These are phyloP conservation scores for Spathaspora girioi DNA, from an alignment of 805 yeast species.

Conservation along the genomic window DNA sequence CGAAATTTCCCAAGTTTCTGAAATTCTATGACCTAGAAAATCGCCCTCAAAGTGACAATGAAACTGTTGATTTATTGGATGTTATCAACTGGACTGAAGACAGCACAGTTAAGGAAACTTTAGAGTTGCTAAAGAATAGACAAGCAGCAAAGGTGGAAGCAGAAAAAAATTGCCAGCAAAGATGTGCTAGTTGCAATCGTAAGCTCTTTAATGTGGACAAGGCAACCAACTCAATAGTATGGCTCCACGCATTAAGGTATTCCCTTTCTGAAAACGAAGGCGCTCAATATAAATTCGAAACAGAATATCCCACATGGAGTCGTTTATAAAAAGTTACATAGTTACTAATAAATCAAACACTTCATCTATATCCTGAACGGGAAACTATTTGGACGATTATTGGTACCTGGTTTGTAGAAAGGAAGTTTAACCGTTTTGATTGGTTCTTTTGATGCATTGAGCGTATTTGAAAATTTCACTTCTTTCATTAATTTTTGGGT, in stretches of 20 bases:
- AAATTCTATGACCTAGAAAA: slow-evolving; percentile 7
- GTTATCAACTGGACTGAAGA: slow-evolving; percentile 1
- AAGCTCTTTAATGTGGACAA: background rate
- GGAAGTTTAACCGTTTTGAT: background rate
- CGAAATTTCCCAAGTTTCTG: slow-evolving; percentile 13
- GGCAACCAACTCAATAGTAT: slow-evolving; percentile 24
- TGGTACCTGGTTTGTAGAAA: background rate
- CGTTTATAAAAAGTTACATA: slow-evolving; percentile 10
- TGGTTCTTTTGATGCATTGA: background rate
- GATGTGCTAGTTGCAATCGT: slow-evolving; percentile 6
- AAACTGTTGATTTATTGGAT: slow-evolving; percentile 5
- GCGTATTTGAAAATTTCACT: background rate
- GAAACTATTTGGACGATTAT: background rate
- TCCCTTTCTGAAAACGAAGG: slow-evolving; percentile 14
- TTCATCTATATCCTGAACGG: background rate
- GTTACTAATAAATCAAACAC: background rate
- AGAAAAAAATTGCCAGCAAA: background rate
- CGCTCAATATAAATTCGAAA: slow-evolving; percentile 32
- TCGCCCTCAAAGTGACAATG: background rate
- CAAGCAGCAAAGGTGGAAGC: background rate
- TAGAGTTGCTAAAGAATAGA: background rate
- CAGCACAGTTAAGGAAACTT: background rate
- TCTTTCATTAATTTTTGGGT: background rate
- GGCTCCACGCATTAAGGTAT: slow-evolving; percentile 48
- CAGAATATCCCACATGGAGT: slow-evolving; percentile 48